phyloP scores from a whole-genome alignment of 1,139 yeast genomes.

The Kodamaea suecica region DNA sequence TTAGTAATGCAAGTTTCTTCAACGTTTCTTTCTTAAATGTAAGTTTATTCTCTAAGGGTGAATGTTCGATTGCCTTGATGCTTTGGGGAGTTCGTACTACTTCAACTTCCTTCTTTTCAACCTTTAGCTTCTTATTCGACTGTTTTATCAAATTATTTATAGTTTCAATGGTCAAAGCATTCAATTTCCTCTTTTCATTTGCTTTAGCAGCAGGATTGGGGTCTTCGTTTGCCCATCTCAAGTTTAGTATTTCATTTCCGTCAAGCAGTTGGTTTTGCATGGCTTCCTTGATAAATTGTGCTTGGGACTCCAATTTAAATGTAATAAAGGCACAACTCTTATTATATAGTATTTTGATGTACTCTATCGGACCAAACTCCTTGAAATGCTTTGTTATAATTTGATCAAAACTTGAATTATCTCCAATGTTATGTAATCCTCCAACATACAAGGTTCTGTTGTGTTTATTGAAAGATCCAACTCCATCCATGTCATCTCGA shows the following conservation, averaged over 20 bases:
- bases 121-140: conserved; percentile 9
- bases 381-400: conserved; percentile 50
- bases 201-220: conserved; percentile 70
- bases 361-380: conserved; percentile 77
- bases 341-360: conserved; percentile 56
- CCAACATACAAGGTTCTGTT: conserved; percentile 82
- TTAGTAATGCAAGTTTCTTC: conserved; percentile 6
- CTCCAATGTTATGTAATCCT: conserved; percentile 41
- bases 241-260: conserved; percentile 60
- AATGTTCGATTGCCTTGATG: not conserved
- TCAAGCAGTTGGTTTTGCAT: conserved; percentile 76
- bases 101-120: conserved; percentile 6
- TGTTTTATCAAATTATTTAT: conserved; percentile 28
- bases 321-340: conserved; percentile 81
- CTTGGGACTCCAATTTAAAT: conserved; percentile 62
- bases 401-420: conserved; percentile 25
- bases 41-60: conserved; percentile 2
- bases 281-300: conserved; percentile 94
- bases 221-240: conserved; percentile 90
- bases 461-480: conserved; percentile 71
- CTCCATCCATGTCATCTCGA: conserved; percentile 92
- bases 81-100: conserved; percentile 4
- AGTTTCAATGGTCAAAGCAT: conserved; percentile 34
- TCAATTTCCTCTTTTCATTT: conserved; percentile 42
- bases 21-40: conserved; percentile 9